Evolutionary conservation across 2,329 filamentous ascomycete genomes (phyloP), one percentile per base, ranked within the genome.

Genomic region (Fusarium sacchari): DNA sequence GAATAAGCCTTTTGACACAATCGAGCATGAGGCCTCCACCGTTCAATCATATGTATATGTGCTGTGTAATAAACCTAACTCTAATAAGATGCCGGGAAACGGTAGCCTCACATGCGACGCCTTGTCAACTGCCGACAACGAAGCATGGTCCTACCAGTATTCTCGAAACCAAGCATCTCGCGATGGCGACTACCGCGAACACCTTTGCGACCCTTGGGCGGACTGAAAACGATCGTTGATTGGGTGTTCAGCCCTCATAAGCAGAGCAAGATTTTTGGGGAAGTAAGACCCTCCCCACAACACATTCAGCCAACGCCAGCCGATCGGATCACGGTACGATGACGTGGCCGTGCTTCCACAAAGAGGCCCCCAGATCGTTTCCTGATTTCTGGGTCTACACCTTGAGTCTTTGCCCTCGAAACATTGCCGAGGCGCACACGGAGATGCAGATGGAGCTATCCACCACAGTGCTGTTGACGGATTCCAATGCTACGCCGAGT

Each of bases 301-400:
- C 47, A 39, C 47, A 68, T 64, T 60, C 65, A 65, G 49, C 67
- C 61, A 67, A 69, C 58, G 67, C 69, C 73, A 72, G 57, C 56
- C 71, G 76, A 78, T 78, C 75, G 75, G 76, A 72, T 74, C 75
- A 78, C 64, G 57, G 69, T 76, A 73, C 64, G 69, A 77, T 78
- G 76, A 78, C 76, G 74, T 78, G 74, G 75, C 67, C 56, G 62
- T 78, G 62, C 72, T 64, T 72, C 62, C 40, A 43, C 53, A 57
- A 57, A 34, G 60, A 52, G 57, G 56, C 63, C 60, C 66, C 73
- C 65, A 71, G 72, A 78, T 77, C 72, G 66, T 73, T 76, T 70
- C 60, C 65, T 71, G 53, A 71, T 74, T 69, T 64, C 67, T 65
- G 58, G 53, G 71, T 66, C 66, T 66, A 62, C 68, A 68, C 60